These are phyloP conservation scores for Gaeumannomyces sp. DNA, from an alignment of 2,329 filamentous ascomycete genomes.

Conservation along the genomic window DNA sequence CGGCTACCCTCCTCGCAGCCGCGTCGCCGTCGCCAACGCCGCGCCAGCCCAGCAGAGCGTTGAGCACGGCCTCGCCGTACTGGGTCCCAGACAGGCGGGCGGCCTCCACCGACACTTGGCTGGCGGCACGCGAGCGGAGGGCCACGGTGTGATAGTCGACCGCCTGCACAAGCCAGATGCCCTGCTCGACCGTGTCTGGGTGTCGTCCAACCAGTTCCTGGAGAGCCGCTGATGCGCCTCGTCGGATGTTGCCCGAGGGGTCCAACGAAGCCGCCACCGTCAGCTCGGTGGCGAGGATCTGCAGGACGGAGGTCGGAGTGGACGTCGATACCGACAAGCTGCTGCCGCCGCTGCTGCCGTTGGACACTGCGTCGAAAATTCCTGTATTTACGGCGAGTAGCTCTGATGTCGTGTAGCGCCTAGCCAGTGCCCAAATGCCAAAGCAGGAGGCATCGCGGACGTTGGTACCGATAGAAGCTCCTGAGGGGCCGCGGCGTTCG, in stretches of 20 bases:
- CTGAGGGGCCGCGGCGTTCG: conserved; percentile 79
- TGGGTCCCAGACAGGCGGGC: conserved; percentile 58
- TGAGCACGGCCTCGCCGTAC: conserved; percentile 63
- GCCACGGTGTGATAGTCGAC: conserved; percentile 94
- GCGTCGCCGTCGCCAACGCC: conserved; percentile 78
- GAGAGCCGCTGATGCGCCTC: conserved; percentile 85
- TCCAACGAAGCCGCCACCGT: conserved; percentile 79
- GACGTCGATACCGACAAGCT: not conserved
- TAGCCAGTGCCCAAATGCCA: conserved; percentile 86
- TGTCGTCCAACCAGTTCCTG: conserved; percentile 93
- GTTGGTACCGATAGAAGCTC: conserved; percentile 79
- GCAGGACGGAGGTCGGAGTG: conserved; percentile 49
- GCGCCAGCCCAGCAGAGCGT: conserved; percentile 74
- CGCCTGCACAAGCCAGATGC: conserved; percentile 78
- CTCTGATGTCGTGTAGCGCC: conserved; percentile 78
- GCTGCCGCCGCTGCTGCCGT: conserved; percentile 33
- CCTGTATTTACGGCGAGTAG: conserved; percentile 49
- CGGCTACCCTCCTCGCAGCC: conserved; percentile 65
- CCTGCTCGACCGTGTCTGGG: conserved; percentile 73
- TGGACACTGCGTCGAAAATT: not conserved
- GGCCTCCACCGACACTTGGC: conserved; percentile 65
- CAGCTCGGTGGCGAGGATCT: conserved; percentile 74
- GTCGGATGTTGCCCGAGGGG: conserved; percentile 84
- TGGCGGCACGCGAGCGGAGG: conserved; percentile 73
- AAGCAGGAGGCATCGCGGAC: conserved; percentile 95